These are phyloP conservation scores for Xerocomellus intermedius DNA, from an alignment of 768 basidiomycete species.

Conservation along the genomic window DNA sequence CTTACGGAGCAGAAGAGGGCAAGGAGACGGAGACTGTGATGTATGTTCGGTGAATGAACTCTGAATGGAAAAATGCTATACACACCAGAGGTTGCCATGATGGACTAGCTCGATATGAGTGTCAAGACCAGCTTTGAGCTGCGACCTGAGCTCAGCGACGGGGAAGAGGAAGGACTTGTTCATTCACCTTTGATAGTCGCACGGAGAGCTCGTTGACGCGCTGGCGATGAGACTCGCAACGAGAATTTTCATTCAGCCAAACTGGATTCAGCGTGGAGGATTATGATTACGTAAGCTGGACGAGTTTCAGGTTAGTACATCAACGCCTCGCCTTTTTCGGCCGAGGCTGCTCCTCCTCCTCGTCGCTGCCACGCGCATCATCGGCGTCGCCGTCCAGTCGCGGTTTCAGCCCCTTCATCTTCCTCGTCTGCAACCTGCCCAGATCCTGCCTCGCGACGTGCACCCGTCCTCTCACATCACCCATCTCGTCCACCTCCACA, in stretches of 20 bases:
- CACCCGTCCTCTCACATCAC: conserved; percentile 86
- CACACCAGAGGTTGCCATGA: conserved; percentile 14
- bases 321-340: conserved; percentile 19
- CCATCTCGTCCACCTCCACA: conserved; percentile 96
- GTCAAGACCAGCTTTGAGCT: conserved; percentile 1
- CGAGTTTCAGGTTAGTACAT: background rate
- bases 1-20: conserved; percentile 3
- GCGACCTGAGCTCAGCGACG: background rate
- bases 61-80: background rate
- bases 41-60: background rate
- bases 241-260: conserved; percentile 20
- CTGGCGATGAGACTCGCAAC: conserved; percentile 9
- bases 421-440: conserved; percentile 79
- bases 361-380: background rate
- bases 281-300: conserved; percentile 19
- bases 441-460: conserved; percentile 92
- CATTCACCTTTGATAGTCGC: conserved; percentile 4
- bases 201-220: conserved; percentile 4
- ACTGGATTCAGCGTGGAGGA: conserved; percentile 5
- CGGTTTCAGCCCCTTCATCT: conserved; percentile 91
- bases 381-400: conserved; percentile 12
- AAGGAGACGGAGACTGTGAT: background rate
- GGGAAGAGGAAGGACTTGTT: background rate
- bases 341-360: conserved; percentile 19
- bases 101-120: background rate